Conservation (phyloP, 345 rosid genomes). For the Eucalyptus coolabah region DNA sequence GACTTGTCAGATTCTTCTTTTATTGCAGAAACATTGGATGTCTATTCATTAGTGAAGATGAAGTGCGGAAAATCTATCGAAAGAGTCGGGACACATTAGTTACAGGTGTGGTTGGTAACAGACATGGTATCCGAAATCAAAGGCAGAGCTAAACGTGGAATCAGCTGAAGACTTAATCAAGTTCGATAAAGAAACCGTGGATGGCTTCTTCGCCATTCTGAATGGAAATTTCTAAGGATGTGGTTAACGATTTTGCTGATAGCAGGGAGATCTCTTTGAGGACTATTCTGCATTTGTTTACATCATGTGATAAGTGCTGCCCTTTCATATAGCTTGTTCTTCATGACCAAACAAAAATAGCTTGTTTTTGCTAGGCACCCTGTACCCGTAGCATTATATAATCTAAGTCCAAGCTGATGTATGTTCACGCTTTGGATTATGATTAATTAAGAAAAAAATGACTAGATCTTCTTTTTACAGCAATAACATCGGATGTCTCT, state of each 20-base stretch:
- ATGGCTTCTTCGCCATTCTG: conserved; percentile 77
- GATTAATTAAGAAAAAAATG: conserved; percentile 30
- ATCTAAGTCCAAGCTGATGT: too few relatives aligned
- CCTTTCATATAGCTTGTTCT: neutral
- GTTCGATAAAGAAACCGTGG: conserved; percentile 42
- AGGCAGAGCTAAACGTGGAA: conserved; percentile 52
- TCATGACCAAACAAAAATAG: too few relatives aligned
- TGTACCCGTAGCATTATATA: neutral
- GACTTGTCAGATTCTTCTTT: neutral
- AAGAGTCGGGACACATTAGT: neutral
- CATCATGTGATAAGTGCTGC: conserved; percentile 49
- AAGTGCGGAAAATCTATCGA: too few relatives aligned
- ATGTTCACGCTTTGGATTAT: conserved; percentile 13
- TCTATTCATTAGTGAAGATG: too few relatives aligned
- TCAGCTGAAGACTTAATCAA: conserved; percentile 58
- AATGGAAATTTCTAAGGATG: conserved; percentile 52
- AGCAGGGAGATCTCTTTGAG: conserved; percentile 38
- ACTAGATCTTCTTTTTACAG: conserved; percentile 2
- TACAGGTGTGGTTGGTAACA: neutral
- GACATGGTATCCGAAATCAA: conserved; percentile 97
- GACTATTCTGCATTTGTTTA: conserved; percentile 51
- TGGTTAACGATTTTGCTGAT: conserved; percentile 49
- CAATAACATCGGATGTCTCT: neutral
- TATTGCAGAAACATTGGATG: too few relatives aligned
- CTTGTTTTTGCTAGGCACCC: too few relatives aligned